Evolutionary conservation across 495 filamentous ascomycete species (phyloP), one percentile per base, ranked within the genome.

Genomic region (Corynascus novoguineensis): DNA sequence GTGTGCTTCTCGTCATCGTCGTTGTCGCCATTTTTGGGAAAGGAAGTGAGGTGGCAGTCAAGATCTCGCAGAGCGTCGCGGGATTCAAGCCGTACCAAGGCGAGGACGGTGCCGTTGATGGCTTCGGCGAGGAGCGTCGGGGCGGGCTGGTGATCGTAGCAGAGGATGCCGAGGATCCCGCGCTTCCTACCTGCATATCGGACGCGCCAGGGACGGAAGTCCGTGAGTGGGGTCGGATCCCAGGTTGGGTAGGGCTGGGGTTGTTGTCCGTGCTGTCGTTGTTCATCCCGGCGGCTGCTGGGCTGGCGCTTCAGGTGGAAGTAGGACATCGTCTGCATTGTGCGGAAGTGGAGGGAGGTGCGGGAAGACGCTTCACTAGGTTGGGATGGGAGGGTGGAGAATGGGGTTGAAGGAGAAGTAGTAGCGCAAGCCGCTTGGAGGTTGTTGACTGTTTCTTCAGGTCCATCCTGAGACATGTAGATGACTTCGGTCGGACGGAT

Each of bases 301-400:
- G 46, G 28, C 19, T 32, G 50, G 32, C 55, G 52, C n/a, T n/a
- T n/a, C n/a, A 73, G 50, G 65, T 89, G 84, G 67, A 95, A 91
- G 60, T 92, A 92, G 0, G 89, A 87, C 64, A 89, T 81, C 22
- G 81, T 86, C 60, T 91, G 87, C 88, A 95, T 92, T 25, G 81
- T 78, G 50, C 89, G 79, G 5, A 90, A 67, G 60, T 92, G 82
- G 12, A 80, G 79, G 9, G 86, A 79, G 1, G 85, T 90, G 37
- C 83, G 75, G 5, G 81, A 73, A 21, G 86, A 76, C 50, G 81
- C 75, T 21, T 86, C 79, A 51, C 78, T 83, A 17, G 82, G 72
- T 58, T 86, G 82, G 3, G 86, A 86, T 11, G 78, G 78, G 9
- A 83, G 68, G 22, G 69, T 72, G 53, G 70, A 62, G 44, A 83